Evolutionary conservation across 2,329 filamentous ascomycete genomes (phyloP).

Genomic region (Microdochium trichocladiopsis): DNA sequence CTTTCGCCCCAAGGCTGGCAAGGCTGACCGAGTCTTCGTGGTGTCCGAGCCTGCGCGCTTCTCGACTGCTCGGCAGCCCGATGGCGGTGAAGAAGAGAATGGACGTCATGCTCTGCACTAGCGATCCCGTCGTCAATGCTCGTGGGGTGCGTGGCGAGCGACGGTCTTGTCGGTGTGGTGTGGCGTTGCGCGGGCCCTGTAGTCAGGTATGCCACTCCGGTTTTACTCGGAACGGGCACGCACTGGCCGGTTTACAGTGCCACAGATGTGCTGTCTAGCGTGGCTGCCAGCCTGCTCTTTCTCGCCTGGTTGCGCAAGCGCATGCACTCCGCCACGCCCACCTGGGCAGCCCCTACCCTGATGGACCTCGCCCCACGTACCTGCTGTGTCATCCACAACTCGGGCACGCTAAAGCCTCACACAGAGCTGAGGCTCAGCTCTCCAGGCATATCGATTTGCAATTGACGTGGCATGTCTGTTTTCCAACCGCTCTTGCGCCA

Average conservation of each 20-base stretch:
- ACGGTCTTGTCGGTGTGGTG: neutral
- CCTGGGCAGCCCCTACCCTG: neutral
- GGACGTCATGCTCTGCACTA: neutral
- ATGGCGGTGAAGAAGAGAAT: neutral
- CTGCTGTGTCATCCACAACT: neutral
- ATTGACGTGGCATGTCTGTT: neutral
- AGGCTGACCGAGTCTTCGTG: too few relatives aligned
- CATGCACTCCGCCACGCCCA: neutral
- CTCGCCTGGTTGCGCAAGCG: too few relatives aligned
- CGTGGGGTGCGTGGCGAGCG: neutral
- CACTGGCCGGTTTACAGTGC: neutral
- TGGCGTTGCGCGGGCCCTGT: neutral
- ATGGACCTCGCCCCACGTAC: neutral
- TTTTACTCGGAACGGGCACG: too few relatives aligned
- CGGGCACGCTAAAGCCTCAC: neutral
- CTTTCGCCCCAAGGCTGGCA: too few relatives aligned
- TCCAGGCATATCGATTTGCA: neutral
- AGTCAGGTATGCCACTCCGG: too few relatives aligned
- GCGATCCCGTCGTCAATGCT: neutral
- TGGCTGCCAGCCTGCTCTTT: too few relatives aligned
- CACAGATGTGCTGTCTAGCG: too few relatives aligned
- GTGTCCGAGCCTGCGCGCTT: too few relatives aligned
- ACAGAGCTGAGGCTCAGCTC: neutral
- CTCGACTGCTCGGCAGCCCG: neutral
- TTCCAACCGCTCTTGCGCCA: neutral